Evolutionary conservation across 371 early-diverging fungal species (phyloP).

Genomic region (Mucor racemosus): DNA sequence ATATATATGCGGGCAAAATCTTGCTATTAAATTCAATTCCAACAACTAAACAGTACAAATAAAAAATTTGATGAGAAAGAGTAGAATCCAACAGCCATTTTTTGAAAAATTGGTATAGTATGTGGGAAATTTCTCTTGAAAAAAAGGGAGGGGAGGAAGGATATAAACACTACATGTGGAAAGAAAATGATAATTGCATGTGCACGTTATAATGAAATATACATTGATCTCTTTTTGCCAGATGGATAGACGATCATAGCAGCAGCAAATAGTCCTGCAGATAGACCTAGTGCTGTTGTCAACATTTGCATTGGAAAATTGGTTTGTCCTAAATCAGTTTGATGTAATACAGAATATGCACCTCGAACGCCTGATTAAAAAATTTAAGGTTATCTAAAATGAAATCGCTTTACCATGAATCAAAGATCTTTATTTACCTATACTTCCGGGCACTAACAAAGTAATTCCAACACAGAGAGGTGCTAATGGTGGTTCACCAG

Average conservation of each 20-base stretch:
- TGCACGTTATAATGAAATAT: constrained; percentile 38
- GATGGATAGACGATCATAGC: constrained; percentile 52
- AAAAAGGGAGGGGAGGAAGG: neutral
- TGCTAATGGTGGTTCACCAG: constrained; percentile 42
- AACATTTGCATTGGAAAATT: constrained; percentile 47
- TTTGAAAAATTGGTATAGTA: too few species aligned
- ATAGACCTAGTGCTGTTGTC: constrained; percentile 44
- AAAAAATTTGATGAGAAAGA: too few species aligned
- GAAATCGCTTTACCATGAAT: neutral
- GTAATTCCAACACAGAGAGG: constrained; percentile 50
- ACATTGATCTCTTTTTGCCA: constrained; percentile 43
- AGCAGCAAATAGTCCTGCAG: constrained; percentile 50
- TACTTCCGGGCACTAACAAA: constrained; percentile 50
- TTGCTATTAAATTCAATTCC: too few species aligned
- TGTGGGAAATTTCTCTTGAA: too few species aligned
- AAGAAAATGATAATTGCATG: neutral
- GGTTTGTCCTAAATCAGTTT: constrained; percentile 31
- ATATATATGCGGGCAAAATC: neutral
- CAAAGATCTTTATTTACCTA: constrained; percentile 30
- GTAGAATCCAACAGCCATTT: too few species aligned
- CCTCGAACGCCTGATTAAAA: constrained; percentile 43
- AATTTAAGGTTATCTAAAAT: neutral
- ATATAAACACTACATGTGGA: neutral
- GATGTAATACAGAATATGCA: constrained; percentile 46
- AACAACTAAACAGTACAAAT: too few species aligned